phyloP scores from a whole-genome alignment of 345 rosid genomes.

The Zanthoxylum bungeanum region DNA sequence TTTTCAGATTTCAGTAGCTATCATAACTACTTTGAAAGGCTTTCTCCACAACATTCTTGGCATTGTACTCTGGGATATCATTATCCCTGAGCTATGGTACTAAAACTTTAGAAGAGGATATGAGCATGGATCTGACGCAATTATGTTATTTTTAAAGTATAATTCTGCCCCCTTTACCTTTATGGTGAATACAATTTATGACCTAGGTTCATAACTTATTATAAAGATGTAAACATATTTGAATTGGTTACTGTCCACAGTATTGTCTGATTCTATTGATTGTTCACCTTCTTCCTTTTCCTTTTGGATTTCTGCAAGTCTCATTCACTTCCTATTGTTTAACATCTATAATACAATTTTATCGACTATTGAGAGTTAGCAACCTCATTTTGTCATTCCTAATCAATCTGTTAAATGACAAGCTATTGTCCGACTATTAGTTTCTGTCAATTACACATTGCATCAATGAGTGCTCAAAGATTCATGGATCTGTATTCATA shows the following conservation, averaged over 20 bases:
- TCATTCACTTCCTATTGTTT: neutral
- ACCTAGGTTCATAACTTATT: neutral
- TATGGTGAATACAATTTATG: neutral
- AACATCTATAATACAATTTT: neutral
- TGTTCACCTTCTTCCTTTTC: neutral
- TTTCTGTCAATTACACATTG: neutral
- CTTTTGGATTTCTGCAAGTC: neutral
- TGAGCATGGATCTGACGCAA: neutral
- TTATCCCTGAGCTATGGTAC: neutral
- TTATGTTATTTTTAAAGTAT: neutral
- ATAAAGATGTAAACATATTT: neutral
- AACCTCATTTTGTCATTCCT: neutral
- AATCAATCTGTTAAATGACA: neutral
- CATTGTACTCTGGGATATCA: neutral
- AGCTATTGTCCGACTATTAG: neutral
- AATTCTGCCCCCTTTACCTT: neutral
- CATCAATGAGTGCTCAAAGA: constrained; percentile 1
- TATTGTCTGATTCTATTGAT: neutral
- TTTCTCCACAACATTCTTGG: neutral
- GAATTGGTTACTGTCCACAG: neutral
- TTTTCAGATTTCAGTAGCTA: neutral
- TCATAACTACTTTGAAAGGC: neutral
- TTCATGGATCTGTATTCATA: neutral
- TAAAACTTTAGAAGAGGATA: neutral
- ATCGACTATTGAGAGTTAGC: neutral